Evolutionary conservation across 371 early-diverging fungal genomes (phyloP).

Genomic region (Mortierella sp.): DNA sequence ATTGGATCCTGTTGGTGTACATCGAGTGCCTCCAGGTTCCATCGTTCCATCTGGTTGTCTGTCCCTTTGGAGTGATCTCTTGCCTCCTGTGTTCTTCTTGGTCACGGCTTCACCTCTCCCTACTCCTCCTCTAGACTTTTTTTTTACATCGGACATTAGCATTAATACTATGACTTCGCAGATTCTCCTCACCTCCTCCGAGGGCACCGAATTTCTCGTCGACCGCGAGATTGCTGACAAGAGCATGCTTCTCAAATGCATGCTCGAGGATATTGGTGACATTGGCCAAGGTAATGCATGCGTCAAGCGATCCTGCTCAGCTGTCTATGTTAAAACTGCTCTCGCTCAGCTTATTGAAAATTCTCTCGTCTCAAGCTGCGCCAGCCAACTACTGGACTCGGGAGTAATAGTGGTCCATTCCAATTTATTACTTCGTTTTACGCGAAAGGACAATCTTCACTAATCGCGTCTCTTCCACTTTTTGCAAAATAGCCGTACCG

Average conservation of each 20-base stretch:
- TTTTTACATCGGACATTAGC: too few species aligned
- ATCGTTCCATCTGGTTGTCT: too few species aligned
- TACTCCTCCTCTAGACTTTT: too few species aligned
- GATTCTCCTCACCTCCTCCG: conserved; percentile 64
- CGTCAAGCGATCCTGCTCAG: not conserved
- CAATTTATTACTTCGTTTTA: not conserved
- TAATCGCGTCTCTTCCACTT: not conserved
- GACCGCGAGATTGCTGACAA: conserved; percentile 80
- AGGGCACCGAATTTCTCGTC: conserved; percentile 78
- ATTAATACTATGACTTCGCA: not conserved
- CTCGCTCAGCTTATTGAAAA: not conserved
- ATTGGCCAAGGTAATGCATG: conserved; percentile 57
- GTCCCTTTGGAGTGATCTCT: too few species aligned
- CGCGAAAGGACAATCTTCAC: not conserved
- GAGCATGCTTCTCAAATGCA: conserved; percentile 84
- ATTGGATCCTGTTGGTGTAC: too few species aligned
- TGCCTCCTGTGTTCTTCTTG: too few species aligned
- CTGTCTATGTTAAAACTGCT: not conserved
- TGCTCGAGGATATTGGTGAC: conserved; percentile 82
- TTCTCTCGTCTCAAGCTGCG: too few species aligned
- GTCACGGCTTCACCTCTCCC: too few species aligned
- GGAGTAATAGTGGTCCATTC: not conserved
- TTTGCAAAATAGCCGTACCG: conserved; percentile 67
- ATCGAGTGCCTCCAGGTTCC: too few species aligned
- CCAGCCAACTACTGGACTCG: not conserved